Evolutionary conservation across 192 early-diverging fungal species (phyloP).

Genomic region (Helicostylum pulchrum): DNA sequence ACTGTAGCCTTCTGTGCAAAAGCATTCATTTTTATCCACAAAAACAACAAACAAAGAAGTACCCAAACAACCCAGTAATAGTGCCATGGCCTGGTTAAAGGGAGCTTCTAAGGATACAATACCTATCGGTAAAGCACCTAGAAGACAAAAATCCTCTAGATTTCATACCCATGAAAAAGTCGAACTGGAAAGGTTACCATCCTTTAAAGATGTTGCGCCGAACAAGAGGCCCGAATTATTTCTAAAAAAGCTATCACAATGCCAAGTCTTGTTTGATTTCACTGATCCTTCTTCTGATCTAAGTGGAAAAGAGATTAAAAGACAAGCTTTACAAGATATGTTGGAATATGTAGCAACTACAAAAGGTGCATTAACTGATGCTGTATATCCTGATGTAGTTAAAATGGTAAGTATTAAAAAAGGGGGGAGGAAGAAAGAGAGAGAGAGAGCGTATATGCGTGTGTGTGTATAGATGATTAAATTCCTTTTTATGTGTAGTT

Average conservation of each 20-base stretch:
- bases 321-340: conserved; percentile 84
- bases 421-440: neutral
- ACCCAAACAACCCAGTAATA: conserved; percentile 4
- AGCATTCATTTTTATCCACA: neutral
- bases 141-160: conserved; percentile 81
- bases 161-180: conserved; percentile 74
- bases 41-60: neutral
- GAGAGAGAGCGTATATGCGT: neutral
- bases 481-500: conserved; percentile 52
- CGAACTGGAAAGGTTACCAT: conserved; percentile 72
- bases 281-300: conserved; percentile 85
- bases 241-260: conserved; percentile 88
- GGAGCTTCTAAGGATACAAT: conserved; percentile 64
- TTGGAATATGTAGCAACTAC: conserved; percentile 91
- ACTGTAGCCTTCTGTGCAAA: neutral
- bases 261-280: conserved; percentile 93
- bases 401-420: conserved; percentile 69
- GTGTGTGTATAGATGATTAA: neutral
- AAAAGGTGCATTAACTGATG: conserved; percentile 83
- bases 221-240: conserved; percentile 86
- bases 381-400: conserved; percentile 89
- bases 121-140: conserved; percentile 74
- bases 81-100: conserved; percentile 46
- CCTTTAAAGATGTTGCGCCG: conserved; percentile 77
- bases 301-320: conserved; percentile 95